A percentile compares a stretch with the other conserved stretches of the same genome.
Evolutionary conservation across 2,329 filamentous ascomycete genomes (phyloP).

Genomic region (Claviceps monticola): DNA sequence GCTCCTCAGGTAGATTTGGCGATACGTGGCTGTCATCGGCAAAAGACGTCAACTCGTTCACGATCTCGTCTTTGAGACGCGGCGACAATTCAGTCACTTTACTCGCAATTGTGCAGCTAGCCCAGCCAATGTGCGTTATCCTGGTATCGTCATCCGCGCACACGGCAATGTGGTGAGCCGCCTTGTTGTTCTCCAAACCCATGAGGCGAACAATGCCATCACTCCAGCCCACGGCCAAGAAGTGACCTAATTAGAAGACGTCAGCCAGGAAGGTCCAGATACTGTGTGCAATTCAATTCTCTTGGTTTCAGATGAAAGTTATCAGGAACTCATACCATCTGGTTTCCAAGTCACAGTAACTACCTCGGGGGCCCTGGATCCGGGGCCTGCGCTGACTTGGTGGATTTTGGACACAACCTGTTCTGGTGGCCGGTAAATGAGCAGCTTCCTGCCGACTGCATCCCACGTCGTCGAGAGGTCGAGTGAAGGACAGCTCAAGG

Average conservation of each 20-base stretch:
- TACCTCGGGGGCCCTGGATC: conserved; percentile 26
- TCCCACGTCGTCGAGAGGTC: conserved; percentile 65
- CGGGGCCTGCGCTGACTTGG: conserved; percentile 26
- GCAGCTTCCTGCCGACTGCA: conserved; percentile 51
- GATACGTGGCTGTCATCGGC: conserved; percentile 8
- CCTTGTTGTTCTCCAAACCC: conserved; percentile 68
- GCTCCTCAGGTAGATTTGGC: conserved; percentile 53
- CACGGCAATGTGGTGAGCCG: conserved; percentile 56
- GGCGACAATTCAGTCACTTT: conserved; percentile 9
- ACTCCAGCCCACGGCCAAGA: conserved; percentile 71
- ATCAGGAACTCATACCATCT: conserved; percentile 38
- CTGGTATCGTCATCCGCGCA: conserved; percentile 27
- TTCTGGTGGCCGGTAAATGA: conserved; percentile 65
- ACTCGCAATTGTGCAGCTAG: conserved; percentile 27
- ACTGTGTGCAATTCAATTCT: not conserved
- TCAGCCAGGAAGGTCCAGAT: not conserved
- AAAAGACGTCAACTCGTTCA: conserved; percentile 2
- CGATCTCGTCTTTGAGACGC: conserved; percentile 7
- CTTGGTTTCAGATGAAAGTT: not conserved
- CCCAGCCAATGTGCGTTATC: conserved; percentile 42
- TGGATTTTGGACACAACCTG: conserved; percentile 46
- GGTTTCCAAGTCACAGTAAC: conserved; percentile 49
- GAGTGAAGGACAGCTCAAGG: conserved; percentile 71
- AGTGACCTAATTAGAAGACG: conserved; percentile 39
- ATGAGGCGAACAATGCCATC: conserved; percentile 67